These are phyloP conservation scores for Phytophthora tubulina DNA, from an alignment of 352 stramenopile species.

Conservation along the genomic window DNA sequence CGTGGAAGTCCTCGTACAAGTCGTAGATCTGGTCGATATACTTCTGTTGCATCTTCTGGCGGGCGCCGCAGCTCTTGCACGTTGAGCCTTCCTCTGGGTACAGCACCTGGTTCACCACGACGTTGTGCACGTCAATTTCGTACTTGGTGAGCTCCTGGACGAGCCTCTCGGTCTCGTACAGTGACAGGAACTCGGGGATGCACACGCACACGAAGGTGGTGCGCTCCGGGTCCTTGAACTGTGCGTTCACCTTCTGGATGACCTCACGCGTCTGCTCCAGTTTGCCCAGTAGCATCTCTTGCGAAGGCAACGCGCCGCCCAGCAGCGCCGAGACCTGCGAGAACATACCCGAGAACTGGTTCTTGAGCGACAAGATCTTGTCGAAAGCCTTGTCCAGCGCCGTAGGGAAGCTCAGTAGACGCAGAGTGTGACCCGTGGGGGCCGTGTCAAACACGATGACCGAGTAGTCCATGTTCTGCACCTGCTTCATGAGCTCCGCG, in stretches of 20 bases:
- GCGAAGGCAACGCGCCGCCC: conserved; percentile 77
- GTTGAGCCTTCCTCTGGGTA: conserved; percentile 87
- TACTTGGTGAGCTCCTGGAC: conserved; percentile 99
- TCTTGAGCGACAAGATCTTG: conserved; percentile 98
- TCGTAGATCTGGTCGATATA: conserved; percentile 99
- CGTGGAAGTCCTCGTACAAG: conserved; percentile 99
- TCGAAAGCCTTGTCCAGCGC: conserved; percentile 98
- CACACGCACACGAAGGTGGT: conserved; percentile 99
- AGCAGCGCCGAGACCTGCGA: conserved; percentile 85
- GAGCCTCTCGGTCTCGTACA: conserved; percentile 99
- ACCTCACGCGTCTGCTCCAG: conserved; percentile 96
- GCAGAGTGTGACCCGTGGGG: conserved; percentile 97
- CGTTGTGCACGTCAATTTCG: conserved; percentile 99
- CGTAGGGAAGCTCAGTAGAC: conserved; percentile 97
- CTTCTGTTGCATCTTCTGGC: conserved; percentile 99
- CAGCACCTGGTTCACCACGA: conserved; percentile 99
- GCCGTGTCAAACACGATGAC: conserved; percentile 99
- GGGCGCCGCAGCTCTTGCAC: conserved; percentile 95
- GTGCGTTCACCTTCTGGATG: conserved; percentile 99
- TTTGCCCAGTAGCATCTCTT: conserved; percentile 97
- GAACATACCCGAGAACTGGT: conserved; percentile 91
- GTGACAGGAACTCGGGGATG: conserved; percentile 99
- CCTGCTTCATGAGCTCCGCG: conserved; percentile 98
- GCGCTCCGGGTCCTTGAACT: conserved; percentile 98
- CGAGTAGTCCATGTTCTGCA: conserved; percentile 98